These are phyloP conservation scores for Actinidia arguta DNA, from an alignment of 179 eudicot genomes.

Conservation along the genomic window DNA sequence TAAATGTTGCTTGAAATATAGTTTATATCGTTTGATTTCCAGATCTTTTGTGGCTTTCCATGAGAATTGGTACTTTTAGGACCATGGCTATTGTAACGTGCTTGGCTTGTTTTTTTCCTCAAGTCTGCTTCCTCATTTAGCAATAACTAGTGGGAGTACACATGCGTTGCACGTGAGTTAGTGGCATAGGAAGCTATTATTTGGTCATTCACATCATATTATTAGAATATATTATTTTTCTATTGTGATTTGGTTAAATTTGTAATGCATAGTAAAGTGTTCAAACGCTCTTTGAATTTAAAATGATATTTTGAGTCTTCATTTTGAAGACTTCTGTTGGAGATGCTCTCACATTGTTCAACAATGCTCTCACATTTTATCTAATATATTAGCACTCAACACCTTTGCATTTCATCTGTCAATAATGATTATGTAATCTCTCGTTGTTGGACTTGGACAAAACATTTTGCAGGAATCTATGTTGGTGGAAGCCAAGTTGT, in stretches of 20 bases:
- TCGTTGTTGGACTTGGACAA: background rate
- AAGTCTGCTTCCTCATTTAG: background rate
- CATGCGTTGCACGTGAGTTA: too few species aligned
- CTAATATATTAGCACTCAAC: background rate
- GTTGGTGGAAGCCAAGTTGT: constrained; percentile 82
- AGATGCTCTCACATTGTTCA: background rate
- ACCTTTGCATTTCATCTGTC: background rate
- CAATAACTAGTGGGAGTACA: background rate
- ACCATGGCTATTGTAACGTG: background rate
- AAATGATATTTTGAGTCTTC: too few species aligned
- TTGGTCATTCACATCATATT: too few species aligned
- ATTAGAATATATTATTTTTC: too few species aligned
- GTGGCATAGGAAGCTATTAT: too few species aligned
- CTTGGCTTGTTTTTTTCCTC: background rate
- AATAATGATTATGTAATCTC: background rate
- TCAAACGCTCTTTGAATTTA: too few species aligned
- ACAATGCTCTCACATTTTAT: background rate
- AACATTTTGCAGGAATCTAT: constrained; percentile 55
- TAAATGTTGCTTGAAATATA: background rate
- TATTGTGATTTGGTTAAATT: too few species aligned
- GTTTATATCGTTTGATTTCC: background rate
- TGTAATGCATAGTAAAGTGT: too few species aligned
- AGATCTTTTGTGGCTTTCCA: background rate
- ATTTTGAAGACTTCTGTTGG: too few species aligned
- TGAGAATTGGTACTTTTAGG: background rate